phyloP scores from a whole-genome alignment of 2,329 filamentous ascomycete genomes.

The Pleoardoris graminearum region DNA sequence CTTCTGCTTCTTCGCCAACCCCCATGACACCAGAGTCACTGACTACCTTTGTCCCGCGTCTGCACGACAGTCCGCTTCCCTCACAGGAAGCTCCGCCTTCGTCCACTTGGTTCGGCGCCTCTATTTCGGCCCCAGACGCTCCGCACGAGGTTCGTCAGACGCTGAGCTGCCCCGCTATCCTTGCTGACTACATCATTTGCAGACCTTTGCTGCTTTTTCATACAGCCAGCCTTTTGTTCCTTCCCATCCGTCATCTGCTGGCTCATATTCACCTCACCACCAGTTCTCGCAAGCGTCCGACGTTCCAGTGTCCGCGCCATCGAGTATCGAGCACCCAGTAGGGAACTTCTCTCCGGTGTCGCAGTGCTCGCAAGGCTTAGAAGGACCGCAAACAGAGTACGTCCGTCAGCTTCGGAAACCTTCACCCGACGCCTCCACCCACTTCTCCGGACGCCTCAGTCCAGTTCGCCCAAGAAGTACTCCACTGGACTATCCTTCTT shows the following conservation, averaged over 20 bases:
- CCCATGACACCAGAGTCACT: conserved; percentile 41
- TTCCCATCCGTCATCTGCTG: conserved; percentile 38
- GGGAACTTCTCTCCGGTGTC: conserved; percentile 38
- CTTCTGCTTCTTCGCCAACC: conserved; percentile 32
- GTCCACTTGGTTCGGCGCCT: conserved; percentile 37
- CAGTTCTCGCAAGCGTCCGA: conserved; percentile 29
- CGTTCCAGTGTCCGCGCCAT: conserved; percentile 21
- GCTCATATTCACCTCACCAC: conserved; percentile 26
- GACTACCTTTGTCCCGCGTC: conserved; percentile 34
- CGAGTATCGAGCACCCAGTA: conserved; percentile 25
- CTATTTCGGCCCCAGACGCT: conserved; percentile 34
- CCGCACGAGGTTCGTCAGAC: conserved; percentile 34
- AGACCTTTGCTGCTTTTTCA: conserved; percentile 28
- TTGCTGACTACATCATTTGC: conserved; percentile 16
- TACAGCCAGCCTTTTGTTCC: conserved; percentile 39
- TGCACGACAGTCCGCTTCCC: conserved; percentile 32
- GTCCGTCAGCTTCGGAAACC: conserved; percentile 26
- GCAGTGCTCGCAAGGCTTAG: conserved; percentile 32
- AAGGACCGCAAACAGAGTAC: conserved; percentile 22
- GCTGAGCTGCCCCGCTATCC: conserved; percentile 14
- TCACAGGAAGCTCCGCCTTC: conserved; percentile 31
- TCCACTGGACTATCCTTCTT: conserved; percentile 43
- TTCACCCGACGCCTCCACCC: conserved; percentile 15
- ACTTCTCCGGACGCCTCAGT: conserved; percentile 22
- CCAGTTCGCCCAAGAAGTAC: conserved; percentile 48